Conservation (phyloP, 768 basidiomycete genomes). For the Agaricus blazei region DNA sequence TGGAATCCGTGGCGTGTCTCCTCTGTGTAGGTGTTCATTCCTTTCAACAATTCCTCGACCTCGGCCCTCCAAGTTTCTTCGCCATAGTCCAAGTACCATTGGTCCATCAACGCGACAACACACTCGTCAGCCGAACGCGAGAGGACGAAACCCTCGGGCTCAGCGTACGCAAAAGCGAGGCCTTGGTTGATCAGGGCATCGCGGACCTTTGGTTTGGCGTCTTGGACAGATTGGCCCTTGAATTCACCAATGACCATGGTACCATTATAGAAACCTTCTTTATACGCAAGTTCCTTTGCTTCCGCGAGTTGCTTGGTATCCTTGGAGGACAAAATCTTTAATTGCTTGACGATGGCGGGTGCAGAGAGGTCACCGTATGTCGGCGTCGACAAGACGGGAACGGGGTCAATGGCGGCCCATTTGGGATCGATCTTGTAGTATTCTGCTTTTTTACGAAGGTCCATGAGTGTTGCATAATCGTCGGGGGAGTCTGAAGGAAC, state of each 20-base stretch:
- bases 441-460: constrained; percentile 93
- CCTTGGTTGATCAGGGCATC: constrained; percentile 74
- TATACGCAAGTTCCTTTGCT: constrained; percentile 97
- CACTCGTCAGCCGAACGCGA: constrained; percentile 95
- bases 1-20: constrained; percentile 94
- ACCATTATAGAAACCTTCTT: constrained; percentile 96
- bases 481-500: constrained; percentile 99
- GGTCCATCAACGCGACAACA: constrained; percentile 96
- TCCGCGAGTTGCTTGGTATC: constrained; percentile 91
- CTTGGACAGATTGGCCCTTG: constrained; percentile 83
- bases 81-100: constrained; percentile 99
- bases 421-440: constrained; percentile 91
- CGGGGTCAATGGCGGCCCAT: constrained; percentile 82
- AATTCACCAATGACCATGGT: constrained; percentile 89
- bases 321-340: constrained; percentile 95
- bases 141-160: constrained; percentile 89
- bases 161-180: constrained; percentile 87
- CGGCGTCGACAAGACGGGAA: constrained; percentile 84
- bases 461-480: constrained; percentile 85
- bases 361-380: constrained; percentile 93
- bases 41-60: constrained; percentile 75
- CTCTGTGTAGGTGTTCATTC: constrained; percentile 86
- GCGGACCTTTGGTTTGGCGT: constrained; percentile 87
- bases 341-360: constrained; percentile 71
- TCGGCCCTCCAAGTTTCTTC: constrained; percentile 84